These are phyloP conservation scores for Cladosporium oxysporum DNA, from an alignment of 2,329 filamentous ascomycete species.

Conservation along the genomic window DNA sequence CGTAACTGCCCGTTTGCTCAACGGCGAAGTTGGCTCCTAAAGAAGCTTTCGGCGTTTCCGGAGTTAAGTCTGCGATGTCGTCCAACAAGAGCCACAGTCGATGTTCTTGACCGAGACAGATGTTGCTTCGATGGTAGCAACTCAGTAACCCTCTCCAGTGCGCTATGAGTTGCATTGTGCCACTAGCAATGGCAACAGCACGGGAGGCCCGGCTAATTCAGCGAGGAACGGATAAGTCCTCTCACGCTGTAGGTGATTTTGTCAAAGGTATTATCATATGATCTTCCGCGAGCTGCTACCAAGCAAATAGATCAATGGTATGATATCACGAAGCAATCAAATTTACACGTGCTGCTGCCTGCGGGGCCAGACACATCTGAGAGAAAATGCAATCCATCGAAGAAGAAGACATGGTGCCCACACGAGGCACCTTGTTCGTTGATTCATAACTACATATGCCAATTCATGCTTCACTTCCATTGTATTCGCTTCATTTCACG, in stretches of 20 bases:
- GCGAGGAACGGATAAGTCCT: background rate
- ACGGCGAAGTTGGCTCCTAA: background rate
- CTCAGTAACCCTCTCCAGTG: background rate
- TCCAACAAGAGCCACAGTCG: background rate
- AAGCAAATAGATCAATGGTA: background rate
- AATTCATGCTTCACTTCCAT: background rate
- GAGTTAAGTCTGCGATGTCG: background rate
- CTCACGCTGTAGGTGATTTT: background rate
- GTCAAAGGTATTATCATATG: background rate
- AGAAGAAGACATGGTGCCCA: background rate
- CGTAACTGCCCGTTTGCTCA: background rate
- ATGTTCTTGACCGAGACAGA: background rate
- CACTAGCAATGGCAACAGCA: background rate
- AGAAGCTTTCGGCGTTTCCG: conserved; percentile 2
- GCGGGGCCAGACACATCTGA: background rate
- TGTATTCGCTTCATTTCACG: background rate
- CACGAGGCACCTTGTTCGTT: background rate
- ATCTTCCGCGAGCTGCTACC: background rate
- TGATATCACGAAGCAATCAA: background rate
- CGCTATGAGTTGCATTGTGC: background rate
- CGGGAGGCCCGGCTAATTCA: background rate
- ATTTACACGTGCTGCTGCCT: background rate
- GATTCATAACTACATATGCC: background rate
- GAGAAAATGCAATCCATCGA: background rate
- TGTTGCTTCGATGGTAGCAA: background rate